Percentiles rank a stretch among this genome's conserved stretches.
phyloP scores from a whole-genome alignment of 768 basidiomycete genomes.

The Saitozyma sp. region DNA sequence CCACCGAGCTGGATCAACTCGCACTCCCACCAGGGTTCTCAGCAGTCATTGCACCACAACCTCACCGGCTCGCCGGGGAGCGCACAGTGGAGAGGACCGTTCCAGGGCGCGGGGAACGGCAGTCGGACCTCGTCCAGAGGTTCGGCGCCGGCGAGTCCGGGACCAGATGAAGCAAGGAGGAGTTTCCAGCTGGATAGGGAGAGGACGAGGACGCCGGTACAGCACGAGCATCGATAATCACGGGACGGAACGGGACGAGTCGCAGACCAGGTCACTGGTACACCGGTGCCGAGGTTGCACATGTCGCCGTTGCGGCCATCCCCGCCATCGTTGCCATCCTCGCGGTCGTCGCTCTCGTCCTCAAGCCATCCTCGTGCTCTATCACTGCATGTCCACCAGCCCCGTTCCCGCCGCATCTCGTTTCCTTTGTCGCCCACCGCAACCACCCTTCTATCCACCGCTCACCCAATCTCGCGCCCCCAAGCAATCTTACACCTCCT shows the following conservation, averaged over 20 bases:
- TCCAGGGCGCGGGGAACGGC: conserved; percentile 31
- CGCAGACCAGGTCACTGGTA: too few species aligned
- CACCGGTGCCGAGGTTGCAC: too few species aligned
- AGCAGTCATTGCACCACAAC: conserved; percentile 1
- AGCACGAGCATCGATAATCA: conserved; percentile 15
- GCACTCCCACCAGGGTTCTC: neutral
- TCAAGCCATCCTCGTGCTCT: too few species aligned
- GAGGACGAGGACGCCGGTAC: conserved; percentile 34
- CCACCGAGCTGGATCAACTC: conserved; percentile 1
- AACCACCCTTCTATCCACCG: too few species aligned
- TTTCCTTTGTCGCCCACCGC: too few species aligned
- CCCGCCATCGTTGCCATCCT: too few species aligned
- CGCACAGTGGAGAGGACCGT: conserved; percentile 30
- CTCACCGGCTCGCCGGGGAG: neutral
- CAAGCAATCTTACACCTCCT: too few species aligned
- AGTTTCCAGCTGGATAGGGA: conserved; percentile 36
- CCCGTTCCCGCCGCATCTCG: too few species aligned
- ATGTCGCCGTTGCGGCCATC: too few species aligned
- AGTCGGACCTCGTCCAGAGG: conserved; percentile 33
- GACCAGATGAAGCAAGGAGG: conserved; percentile 32
- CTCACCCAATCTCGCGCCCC: too few species aligned
- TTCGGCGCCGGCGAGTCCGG: conserved; percentile 34
- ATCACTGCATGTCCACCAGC: too few species aligned
- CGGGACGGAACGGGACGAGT: conserved; percentile 1
- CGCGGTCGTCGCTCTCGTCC: too few species aligned